Evolutionary conservation across 2,329 filamentous ascomycete species (phyloP).

Genomic region (Aureobasidium mangrovei): DNA sequence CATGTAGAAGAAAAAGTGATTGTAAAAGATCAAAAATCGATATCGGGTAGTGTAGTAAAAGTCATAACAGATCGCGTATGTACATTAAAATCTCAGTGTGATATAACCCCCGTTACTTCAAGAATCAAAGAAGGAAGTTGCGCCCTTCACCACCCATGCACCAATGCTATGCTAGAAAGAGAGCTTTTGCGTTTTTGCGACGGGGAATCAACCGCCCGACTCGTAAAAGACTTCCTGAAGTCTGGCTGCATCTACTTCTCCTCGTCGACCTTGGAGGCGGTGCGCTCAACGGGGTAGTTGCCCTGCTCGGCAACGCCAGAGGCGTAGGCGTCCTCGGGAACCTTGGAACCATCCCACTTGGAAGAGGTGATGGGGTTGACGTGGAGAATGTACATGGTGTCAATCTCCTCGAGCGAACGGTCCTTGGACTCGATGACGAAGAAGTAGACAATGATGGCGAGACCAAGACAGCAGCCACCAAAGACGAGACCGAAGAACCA

Average conservation of each 20-base stretch:
- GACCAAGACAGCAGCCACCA: slow-evolving; percentile 29
- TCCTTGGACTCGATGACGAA: slow-evolving; percentile 33
- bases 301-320: slow-evolving; percentile 12
- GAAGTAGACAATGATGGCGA: slow-evolving; percentile 30
- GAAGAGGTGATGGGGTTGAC: slow-evolving; percentile 24
- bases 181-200: not conserved
- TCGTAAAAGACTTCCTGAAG: slow-evolving; percentile 11
- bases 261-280: slow-evolving; percentile 8
- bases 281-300: not conserved
- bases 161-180: slow-evolving; percentile 10
- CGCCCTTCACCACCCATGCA: slow-evolving; percentile 7
- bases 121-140: slow-evolving; percentile 4
- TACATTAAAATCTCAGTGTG: slow-evolving; percentile 6
- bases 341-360: slow-evolving; percentile 26
- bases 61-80: slow-evolving; percentile 6
- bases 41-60: not conserved
- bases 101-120: slow-evolving; percentile 8
- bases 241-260: slow-evolving; percentile 9
- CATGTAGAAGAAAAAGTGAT: no score
- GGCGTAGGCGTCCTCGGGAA: slow-evolving; percentile 19
- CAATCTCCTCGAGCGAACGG: slow-evolving; percentile 26
- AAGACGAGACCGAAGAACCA: slow-evolving; percentile 35
- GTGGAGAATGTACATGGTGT: slow-evolving; percentile 19
- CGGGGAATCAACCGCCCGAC: not conserved
- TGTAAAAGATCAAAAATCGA: no score